phyloP scores from a whole-genome alignment of 495 filamentous ascomycete genomes.

The Tuber aestivum region DNA sequence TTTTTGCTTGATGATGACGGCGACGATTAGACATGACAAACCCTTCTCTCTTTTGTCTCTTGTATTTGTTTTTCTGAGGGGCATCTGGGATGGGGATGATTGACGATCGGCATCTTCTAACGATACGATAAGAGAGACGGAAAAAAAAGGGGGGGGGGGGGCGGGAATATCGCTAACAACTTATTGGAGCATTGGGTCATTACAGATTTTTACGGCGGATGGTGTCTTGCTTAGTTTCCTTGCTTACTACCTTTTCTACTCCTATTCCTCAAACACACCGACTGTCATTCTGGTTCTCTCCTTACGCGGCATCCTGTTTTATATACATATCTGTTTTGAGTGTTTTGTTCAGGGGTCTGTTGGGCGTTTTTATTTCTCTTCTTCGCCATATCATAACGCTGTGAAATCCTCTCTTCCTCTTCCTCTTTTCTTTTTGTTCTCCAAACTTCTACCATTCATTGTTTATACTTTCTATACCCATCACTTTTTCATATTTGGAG shows the following conservation, averaged over 20 bases:
- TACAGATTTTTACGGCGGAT: not conserved
- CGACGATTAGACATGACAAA: not conserved
- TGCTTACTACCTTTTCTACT: not conserved
- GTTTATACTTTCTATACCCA: not conserved
- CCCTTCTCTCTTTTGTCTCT: not conserved
- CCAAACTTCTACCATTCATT: not conserved
- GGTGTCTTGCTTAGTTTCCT: not conserved
- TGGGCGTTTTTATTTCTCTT: not conserved
- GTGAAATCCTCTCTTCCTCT: not conserved
- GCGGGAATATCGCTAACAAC: not conserved
- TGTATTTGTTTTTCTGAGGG: not conserved
- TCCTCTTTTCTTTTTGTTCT: not conserved
- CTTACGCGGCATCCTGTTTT: not conserved
- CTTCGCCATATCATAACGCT: not conserved
- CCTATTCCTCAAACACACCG: not conserved
- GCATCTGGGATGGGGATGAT: not conserved
- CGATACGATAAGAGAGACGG: not conserved
- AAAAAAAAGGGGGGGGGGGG: not conserved
- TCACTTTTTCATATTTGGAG: not conserved
- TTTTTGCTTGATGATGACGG: not conserved
- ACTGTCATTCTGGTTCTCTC: not conserved
- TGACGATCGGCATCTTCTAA: not conserved
- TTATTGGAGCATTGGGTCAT: not conserved
- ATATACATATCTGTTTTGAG: not conserved
- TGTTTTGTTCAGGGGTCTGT: not conserved